phyloP scores from a whole-genome alignment of 2,329 filamentous ascomycete genomes.

The Diaporthe sp. region DNA sequence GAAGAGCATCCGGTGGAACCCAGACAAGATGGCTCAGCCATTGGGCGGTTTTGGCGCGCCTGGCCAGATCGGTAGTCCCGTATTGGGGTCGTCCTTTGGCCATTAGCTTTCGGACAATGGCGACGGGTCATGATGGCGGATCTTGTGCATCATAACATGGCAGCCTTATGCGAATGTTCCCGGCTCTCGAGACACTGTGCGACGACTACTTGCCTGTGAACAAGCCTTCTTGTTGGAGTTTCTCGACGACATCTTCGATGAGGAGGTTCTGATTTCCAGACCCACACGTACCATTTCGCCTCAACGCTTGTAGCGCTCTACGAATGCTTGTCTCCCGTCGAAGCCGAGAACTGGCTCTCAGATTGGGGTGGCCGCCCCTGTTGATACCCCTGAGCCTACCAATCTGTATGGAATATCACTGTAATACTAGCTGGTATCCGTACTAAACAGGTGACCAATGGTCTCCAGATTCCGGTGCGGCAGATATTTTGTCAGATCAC shows the following conservation, averaged over 20 bases:
- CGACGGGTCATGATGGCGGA: conserved; percentile 39
- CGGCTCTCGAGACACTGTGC: background rate
- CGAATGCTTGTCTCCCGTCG: background rate
- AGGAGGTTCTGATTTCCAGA: background rate
- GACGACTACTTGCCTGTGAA: conserved; percentile 8
- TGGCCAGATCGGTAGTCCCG: conserved; percentile 79
- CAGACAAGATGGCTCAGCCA: conserved; percentile 54
- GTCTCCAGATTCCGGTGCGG: background rate
- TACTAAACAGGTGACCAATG: background rate
- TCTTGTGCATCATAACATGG: conserved; percentile 17
- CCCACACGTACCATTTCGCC: background rate
- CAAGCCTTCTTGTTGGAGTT: background rate
- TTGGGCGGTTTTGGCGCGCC: conserved; percentile 68
- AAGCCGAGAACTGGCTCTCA: background rate
- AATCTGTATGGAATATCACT: conserved; percentile 37
- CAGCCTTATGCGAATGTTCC: conserved; percentile 6
- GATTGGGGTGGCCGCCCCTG: background rate
- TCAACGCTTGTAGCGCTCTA: conserved; percentile 7
- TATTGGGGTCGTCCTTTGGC: conserved; percentile 60
- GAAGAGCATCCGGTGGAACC: conserved; percentile 65
- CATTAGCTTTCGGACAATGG: conserved; percentile 25
- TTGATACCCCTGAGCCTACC: conserved; percentile 19
- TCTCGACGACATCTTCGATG: background rate
- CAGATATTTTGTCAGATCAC: background rate
- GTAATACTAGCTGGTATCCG: conserved; percentile 37